Percentiles rank a stretch among this genome's conserved stretches.
Conservation (phyloP, 2,329 filamentous ascomycete genomes). For the Decorospora gaudefroyi region DNA sequence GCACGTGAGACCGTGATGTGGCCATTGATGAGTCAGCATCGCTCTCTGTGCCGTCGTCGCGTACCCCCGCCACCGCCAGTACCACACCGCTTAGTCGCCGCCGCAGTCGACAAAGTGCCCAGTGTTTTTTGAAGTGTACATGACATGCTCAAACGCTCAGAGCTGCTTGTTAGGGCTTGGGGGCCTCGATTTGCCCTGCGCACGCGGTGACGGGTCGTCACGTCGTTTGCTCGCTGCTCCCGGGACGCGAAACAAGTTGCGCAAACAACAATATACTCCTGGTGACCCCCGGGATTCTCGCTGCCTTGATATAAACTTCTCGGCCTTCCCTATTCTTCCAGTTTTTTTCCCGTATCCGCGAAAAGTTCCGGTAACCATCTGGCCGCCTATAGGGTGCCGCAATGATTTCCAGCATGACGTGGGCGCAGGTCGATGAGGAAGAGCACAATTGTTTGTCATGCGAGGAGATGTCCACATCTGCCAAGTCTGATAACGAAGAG, state of each 20-base stretch:
- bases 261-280: slow-evolving; percentile 16
- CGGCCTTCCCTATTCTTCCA: neutral
- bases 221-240: slow-evolving; percentile 25
- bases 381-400: neutral
- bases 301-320: neutral
- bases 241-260: slow-evolving; percentile 7
- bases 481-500: slow-evolving; percentile 8
- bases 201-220: slow-evolving; percentile 11
- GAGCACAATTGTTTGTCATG: slow-evolving; percentile 23
- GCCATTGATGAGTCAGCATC: slow-evolving; percentile 27
- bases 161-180: neutral
- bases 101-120: neutral
- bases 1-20: slow-evolving; percentile 34
- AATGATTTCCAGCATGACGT: slow-evolving; percentile 19
- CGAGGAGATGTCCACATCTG: slow-evolving; percentile 12
- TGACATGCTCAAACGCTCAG: slow-evolving; percentile 1
- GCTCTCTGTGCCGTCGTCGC: slow-evolving; percentile 18
- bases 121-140: neutral
- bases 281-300: slow-evolving; percentile 9
- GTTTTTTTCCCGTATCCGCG: neutral
- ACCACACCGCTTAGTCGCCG: slow-evolving; percentile 7
- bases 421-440: slow-evolving; percentile 25
- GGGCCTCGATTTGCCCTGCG: neutral
- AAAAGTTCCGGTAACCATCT: neutral
- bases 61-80: slow-evolving; percentile 22